phyloP scores from a whole-genome alignment of 495 filamentous ascomycete genomes.

The Xeromyces bisporus region DNA sequence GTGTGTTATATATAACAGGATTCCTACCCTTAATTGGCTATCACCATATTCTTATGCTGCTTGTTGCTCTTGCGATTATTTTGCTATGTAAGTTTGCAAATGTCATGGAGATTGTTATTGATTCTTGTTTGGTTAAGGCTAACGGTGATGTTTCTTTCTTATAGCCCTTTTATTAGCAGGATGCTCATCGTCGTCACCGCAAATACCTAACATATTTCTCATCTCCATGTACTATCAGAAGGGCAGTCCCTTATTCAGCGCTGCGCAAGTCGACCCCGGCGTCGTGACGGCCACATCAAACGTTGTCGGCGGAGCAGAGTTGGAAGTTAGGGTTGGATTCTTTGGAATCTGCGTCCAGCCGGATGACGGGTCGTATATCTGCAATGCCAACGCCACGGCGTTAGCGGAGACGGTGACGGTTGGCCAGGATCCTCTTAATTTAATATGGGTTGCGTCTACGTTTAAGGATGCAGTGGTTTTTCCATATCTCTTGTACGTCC shows the following conservation, averaged over 20 bases:
- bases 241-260: conserved; percentile 43
- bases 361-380: conserved; percentile 45
- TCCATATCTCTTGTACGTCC: conserved; percentile 47
- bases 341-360: conserved; percentile 54
- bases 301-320: conserved; percentile 42
- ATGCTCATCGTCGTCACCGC: conserved; percentile 51
- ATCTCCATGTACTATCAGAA: conserved; percentile 52
- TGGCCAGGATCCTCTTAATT: conserved; percentile 51
- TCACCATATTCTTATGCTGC: conserved; percentile 95
- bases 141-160: too few relatives aligned
- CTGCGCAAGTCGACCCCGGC: conserved; percentile 69
- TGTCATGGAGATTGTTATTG: too few relatives aligned
- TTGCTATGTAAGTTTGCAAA: conserved; percentile 72
- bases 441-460: conserved; percentile 57
- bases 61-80: conserved; percentile 88
- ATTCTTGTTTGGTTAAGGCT: too few relatives aligned
- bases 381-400: conserved; percentile 49
- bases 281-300: conserved; percentile 51
- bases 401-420: conserved; percentile 44
- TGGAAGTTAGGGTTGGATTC: conserved; percentile 57
- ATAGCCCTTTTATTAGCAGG: conserved; percentile 49
- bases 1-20: conserved; percentile 33
- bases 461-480: conserved; percentile 59
- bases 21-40: conserved; percentile 92
- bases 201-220: conserved; percentile 52